Conservation (phyloP, 345 rosid genomes). For the Dimocarpus longan region DNA sequence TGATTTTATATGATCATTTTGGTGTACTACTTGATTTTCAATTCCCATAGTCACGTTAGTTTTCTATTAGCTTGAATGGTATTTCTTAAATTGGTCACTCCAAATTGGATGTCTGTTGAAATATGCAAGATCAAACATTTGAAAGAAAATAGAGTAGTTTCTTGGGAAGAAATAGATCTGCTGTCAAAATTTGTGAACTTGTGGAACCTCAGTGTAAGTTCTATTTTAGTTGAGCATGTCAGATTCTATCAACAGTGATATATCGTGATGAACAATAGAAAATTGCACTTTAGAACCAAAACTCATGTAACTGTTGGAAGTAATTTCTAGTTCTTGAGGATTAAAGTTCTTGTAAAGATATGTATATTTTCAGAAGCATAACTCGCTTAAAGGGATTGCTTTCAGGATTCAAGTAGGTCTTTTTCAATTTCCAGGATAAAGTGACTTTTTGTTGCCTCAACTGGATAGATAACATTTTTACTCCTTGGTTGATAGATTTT, state of each 20-base stretch:
- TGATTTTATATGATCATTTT: conserved; percentile 11
- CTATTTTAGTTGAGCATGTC: neutral
- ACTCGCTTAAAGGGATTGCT: neutral
- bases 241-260: neutral
- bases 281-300: neutral
- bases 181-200: neutral
- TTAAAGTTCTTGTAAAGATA: neutral
- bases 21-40: neutral
- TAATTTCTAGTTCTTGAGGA: neutral
- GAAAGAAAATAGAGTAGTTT: conserved; percentile 7
- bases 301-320: neutral
- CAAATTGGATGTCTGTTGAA: neutral
- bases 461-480: conserved; percentile 4
- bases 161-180: neutral
- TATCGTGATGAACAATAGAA: neutral
- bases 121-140: neutral
- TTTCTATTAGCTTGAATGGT: neutral
- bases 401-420: neutral
- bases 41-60: neutral
- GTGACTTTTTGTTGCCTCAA: neutral
- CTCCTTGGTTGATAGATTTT: neutral
- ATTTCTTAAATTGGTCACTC: neutral
- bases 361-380: neutral
- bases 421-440: neutral
- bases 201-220: neutral